phyloP scores from a whole-genome alignment of 495 filamentous ascomycete genomes.

The Talaromyces trachyspermus region DNA sequence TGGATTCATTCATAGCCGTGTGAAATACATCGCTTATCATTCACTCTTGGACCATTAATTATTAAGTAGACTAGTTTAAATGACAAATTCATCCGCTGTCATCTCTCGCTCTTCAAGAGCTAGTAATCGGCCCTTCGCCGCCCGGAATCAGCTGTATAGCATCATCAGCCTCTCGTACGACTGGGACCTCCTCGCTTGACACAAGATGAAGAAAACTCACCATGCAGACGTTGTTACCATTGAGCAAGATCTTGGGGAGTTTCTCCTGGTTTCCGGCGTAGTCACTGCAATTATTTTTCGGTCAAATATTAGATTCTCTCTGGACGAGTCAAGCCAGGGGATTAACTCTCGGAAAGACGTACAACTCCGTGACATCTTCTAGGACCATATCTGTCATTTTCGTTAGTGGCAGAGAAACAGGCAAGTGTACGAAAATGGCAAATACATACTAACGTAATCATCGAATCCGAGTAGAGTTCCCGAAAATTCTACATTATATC shows the following conservation, averaged over 20 bases:
- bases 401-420: too few relatives aligned
- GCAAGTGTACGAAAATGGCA: neutral
- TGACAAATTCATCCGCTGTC: neutral
- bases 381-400: conserved; percentile 79
- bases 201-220: conserved; percentile 36
- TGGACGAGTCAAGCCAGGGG: too few relatives aligned
- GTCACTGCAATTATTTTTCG: conserved; percentile 54
- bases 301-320: too few relatives aligned
- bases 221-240: conserved; percentile 99
- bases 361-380: conserved; percentile 97
- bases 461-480: conserved; percentile 93
- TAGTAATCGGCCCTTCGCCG: conserved; percentile 62
- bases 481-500: conserved; percentile 68
- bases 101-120: conserved; percentile 13
- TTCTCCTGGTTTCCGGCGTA: conserved; percentile 80
- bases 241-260: conserved; percentile 89
- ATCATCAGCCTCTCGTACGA: neutral
- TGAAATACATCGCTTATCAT: too few relatives aligned
- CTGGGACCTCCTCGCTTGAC: conserved; percentile 10
- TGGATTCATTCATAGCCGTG: too few relatives aligned
- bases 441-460: conserved; percentile 94
- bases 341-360: conserved; percentile 31
- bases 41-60: too few relatives aligned
- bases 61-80: too few relatives aligned
- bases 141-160: conserved; percentile 72